These are phyloP conservation scores for Elongisporangium prolatum DNA, from an alignment of 352 stramenopile species.

Conservation along the genomic window DNA sequence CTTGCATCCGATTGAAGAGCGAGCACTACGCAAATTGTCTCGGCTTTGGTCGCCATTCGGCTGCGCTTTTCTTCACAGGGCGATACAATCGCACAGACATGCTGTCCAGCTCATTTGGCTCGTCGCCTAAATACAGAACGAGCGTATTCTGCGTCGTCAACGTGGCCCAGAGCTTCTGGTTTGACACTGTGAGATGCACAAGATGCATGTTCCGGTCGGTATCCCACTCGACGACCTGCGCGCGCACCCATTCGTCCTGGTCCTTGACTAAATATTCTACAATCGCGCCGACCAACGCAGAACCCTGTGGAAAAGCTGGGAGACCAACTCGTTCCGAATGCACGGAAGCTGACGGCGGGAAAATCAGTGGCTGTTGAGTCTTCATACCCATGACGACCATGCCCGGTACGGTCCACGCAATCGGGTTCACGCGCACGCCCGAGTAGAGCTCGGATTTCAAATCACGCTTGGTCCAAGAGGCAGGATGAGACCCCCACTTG, in stretches of 20 bases:
- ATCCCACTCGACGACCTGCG: conserved; percentile 68
- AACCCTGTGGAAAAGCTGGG: conserved; percentile 45
- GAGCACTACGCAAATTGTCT: conserved; percentile 37
- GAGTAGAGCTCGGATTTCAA: conserved; percentile 18
- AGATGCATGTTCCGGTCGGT: conserved; percentile 58
- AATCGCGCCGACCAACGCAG: conserved; percentile 51
- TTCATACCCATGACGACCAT: conserved; percentile 43
- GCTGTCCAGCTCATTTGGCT: conserved; percentile 52
- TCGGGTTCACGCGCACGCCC: conserved; percentile 29
- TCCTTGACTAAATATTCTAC: conserved; percentile 72
- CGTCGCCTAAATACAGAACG: conserved; percentile 55
- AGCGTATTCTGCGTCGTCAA: conserved; percentile 56
- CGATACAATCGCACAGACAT: conserved; percentile 59
- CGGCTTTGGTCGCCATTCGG: conserved; percentile 71
- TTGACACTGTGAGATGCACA: conserved; percentile 50
- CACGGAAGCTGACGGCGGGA: conserved; percentile 24
- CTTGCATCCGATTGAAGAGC: too few relatives aligned
- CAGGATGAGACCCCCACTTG: conserved; percentile 9
- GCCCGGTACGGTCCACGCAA: conserved; percentile 27
- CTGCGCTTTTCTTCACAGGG: conserved; percentile 40
- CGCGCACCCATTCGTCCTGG: conserved; percentile 65
- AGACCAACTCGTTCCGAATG: conserved; percentile 33
- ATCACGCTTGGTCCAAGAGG: conserved; percentile 15
- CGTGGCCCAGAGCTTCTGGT: conserved; percentile 55
- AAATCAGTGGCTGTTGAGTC: conserved; percentile 36